phyloP scores from a whole-genome alignment of 345 rosid species.

The Eutrema yunnanense region DNA sequence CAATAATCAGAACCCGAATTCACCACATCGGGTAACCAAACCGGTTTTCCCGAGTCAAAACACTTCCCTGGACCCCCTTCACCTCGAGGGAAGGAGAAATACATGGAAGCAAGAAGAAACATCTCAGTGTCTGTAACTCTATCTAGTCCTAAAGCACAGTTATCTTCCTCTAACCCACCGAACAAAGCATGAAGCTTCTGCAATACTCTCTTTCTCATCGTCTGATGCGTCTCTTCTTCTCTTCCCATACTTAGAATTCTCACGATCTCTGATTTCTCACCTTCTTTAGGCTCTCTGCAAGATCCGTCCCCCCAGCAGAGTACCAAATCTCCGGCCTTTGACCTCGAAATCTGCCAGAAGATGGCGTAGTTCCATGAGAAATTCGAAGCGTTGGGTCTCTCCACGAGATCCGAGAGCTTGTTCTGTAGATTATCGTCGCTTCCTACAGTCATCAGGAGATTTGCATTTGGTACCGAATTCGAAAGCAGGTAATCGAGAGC shows the following conservation, averaged over 20 bases:
- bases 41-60: conserved; percentile 53
- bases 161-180: conserved; percentile 91
- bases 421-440: conserved; percentile 64
- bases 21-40: conserved; percentile 55
- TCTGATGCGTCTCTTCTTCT: conserved; percentile 63
- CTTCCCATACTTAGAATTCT: conserved; percentile 38
- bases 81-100: conserved; percentile 76
- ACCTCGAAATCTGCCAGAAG: conserved; percentile 81
- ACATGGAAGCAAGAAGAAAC: conserved; percentile 81
- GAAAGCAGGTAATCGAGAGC: conserved; percentile 73
- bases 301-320: conserved; percentile 95
- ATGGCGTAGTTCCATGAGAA: conserved; percentile 94
- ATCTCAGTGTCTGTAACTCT: conserved; percentile 82
- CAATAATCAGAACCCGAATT: conserved; percentile 62
- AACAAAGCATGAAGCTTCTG: conserved; percentile 72
- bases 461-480: conserved; percentile 55
- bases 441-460: conserved; percentile 46
- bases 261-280: conserved; percentile 55
- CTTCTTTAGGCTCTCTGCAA: conserved; percentile 83
- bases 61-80: conserved; percentile 82
- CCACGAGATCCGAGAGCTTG: conserved; percentile 89
- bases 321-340: conserved; percentile 73
- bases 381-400: conserved; percentile 51
- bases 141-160: conserved; percentile 67
- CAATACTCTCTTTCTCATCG: conserved; percentile 72